Percentiles rank a stretch among this genome's conserved stretches.
These are phyloP conservation scores for Jaapia argillacea DNA, from an alignment of 768 basidiomycete genomes.

Conservation along the genomic window DNA sequence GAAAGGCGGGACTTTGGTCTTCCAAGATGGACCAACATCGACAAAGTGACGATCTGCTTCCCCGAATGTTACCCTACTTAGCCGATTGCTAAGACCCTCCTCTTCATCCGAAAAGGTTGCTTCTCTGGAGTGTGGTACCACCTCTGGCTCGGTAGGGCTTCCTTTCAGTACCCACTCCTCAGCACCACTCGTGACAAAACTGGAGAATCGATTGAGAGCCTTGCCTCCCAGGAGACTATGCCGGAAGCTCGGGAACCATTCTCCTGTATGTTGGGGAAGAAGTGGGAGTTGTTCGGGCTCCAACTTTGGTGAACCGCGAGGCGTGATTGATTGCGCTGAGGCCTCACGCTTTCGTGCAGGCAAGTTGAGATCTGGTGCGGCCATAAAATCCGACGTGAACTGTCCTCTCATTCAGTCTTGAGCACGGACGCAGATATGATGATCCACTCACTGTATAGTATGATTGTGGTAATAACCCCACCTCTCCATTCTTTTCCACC, in stretches of 20 bases:
- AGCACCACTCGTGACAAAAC: constrained; percentile 78
- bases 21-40: constrained; percentile 65
- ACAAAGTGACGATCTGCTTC: constrained; percentile 60
- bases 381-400: constrained; percentile 59
- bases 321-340: constrained; percentile 40
- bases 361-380: constrained; percentile 34
- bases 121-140: constrained; percentile 6
- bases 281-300: constrained; percentile 29
- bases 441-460: constrained; percentile 69
- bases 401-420: constrained; percentile 15
- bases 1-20: constrained; percentile 62
- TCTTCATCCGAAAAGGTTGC: constrained; percentile 32
- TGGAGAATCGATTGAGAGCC: constrained; percentile 76
- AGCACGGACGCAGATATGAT: too few relatives aligned
- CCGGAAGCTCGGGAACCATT: constrained; percentile 68
- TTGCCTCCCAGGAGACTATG: constrained; percentile 69
- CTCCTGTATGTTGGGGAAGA: constrained; percentile 60
- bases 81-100: constrained; percentile 21
- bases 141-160: constrained; percentile 19
- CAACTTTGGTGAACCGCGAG: constrained; percentile 24
- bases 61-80: constrained; percentile 27
- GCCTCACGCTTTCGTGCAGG: constrained; percentile 23
- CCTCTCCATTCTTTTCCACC: constrained; percentile 31
- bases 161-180: constrained; percentile 79
- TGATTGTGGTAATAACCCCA: constrained; percentile 58